Conservation (phyloP, 352 stramenopile species). For the Globisporangium alternatum region DNA sequence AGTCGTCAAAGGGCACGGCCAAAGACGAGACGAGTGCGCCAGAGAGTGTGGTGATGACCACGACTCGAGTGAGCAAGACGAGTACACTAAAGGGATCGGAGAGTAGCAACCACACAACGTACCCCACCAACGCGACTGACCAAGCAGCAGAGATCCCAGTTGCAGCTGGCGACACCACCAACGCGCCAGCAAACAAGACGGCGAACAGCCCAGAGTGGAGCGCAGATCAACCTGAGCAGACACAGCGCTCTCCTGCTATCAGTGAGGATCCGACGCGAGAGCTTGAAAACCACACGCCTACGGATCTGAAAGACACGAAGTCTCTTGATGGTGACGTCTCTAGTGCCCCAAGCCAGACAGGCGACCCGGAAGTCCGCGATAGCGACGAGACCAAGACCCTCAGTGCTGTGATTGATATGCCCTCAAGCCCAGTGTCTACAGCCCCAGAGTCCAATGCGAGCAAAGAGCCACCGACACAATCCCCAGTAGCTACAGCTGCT, state of each 20-base stretch:
- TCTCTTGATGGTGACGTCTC: neutral
- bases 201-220: neutral
- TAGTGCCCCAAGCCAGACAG: neutral
- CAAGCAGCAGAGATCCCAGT: neutral
- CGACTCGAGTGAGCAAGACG: neutral
- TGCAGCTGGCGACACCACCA: neutral
- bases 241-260: neutral
- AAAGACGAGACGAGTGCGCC: neutral
- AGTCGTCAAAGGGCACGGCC: neutral
- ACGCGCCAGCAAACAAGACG: neutral
- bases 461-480: neutral
- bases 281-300: neutral
- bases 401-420: neutral
- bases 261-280: neutral
- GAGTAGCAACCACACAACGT: neutral
- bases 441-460: neutral
- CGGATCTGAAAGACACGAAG: neutral
- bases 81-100: neutral
- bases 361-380: neutral
- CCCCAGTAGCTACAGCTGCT: neutral
- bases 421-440: neutral
- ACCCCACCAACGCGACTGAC: too few relatives aligned
- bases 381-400: neutral
- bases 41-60: neutral
- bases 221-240: neutral